A percentile compares a stretch with the other conserved stretches of the same genome.
Evolutionary conservation across 176 grass and related monocot species (phyloP).

Genomic region (barley (Hordeum vulgare)): DNA sequence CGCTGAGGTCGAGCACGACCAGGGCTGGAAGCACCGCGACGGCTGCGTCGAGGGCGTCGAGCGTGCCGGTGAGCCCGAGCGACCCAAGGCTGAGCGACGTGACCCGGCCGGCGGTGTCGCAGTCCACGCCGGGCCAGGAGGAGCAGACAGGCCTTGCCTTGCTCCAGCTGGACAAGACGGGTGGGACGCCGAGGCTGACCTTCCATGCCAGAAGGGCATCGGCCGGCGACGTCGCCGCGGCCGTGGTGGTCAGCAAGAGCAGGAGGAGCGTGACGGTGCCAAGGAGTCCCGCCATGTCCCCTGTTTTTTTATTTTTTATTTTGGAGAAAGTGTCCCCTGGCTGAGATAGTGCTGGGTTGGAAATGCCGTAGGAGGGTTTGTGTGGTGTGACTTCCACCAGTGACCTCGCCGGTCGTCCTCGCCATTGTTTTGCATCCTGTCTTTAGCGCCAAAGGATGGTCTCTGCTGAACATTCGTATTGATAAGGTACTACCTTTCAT

Average conservation of each 20-base stretch:
- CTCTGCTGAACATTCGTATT: no score
- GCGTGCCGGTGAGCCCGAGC: not conserved
- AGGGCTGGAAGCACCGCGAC: not conserved
- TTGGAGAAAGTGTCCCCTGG: no score
- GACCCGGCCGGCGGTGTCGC: not conserved
- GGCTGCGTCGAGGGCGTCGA: not conserved
- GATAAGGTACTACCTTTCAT: no score
- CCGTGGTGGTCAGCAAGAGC: not conserved
- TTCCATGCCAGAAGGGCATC: not conserved
- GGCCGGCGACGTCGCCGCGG: not conserved
- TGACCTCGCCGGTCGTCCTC: no score
- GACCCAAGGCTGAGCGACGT: not conserved
- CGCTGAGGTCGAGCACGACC: constrained; percentile 7
- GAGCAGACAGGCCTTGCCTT: not conserved
- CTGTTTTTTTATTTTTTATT: no score
- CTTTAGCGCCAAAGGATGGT: no score
- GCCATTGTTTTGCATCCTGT: no score
- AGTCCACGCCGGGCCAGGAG: not conserved
- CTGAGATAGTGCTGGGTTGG: not conserved
- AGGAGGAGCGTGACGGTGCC: not conserved
- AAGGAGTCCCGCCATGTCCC: not conserved
- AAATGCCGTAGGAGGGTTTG: not conserved
- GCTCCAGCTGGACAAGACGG: not conserved
- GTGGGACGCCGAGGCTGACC: not conserved
- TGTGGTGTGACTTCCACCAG: no score